Evolutionary conservation across 257 asterid genomes (phyloP), one percentile per base, ranked within the genome.

Genomic region (Nyctanthes arbortristis): DNA sequence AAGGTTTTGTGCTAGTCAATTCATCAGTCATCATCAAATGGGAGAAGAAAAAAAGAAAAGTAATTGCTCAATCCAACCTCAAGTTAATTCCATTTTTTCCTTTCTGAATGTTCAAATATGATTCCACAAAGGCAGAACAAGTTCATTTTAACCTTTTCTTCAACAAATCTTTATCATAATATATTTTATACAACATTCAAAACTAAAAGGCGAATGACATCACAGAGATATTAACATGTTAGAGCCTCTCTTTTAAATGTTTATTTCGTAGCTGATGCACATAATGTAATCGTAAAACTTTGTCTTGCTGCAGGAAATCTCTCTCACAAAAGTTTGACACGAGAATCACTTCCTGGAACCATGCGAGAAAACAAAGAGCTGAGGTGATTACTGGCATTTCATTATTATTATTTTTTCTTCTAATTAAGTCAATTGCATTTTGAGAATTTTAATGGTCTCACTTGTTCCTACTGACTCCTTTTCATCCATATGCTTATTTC

Each of bases 251-350:
- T 24, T 49, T n/a, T n/a, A n/a, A 18, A 49, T 49, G 14, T 20
- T 22, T 49, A 49, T 22, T 49, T 49, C 5, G 18, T 43, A 43
- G 24, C 54, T 4, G n/a, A 27, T 47, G 27, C 28, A n/a, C 28
- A 20, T 49, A 25, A 49, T 20, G 57, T 49, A 20, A 28, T 52
- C 5, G 24, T 52, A 24, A 49, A 52, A 14, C 20, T 14, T 40
- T 67, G 54, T 73, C 56, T 68, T 29, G 57, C 61, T 82, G 77
- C 92, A 93, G 98, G 77, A 88, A 84, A 80, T 81, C 77, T 81
- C 80, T 87, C 75, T 96, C 85, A 80, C 96, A 83, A 81, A 96
- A 90, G 82, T 93, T 93, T 84, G 98, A 90, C 69, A 68, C 96
- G 29, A 87, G 92, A 14, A 91, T 93, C 72, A 96, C 96, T 74